Conservation (phyloP, 1,139 yeast species). For the Yamadazyma diospyri region DNA sequence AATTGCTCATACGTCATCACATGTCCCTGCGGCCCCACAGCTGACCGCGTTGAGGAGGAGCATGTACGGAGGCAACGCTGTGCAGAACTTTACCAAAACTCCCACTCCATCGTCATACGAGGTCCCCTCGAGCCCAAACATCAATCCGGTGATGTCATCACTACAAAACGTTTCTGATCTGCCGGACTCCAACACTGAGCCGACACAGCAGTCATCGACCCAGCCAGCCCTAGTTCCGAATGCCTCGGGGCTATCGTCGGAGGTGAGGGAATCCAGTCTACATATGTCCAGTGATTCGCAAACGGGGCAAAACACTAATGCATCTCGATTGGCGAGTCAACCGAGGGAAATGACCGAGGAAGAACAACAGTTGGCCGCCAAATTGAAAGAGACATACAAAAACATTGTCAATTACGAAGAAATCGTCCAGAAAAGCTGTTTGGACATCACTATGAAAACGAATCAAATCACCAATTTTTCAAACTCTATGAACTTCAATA, state of each 20-base stretch:
- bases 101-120: conserved; percentile 45
- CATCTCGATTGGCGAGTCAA: conserved; percentile 3
- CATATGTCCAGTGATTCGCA: neutral
- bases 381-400: conserved; percentile 70
- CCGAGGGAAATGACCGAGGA: conserved; percentile 51
- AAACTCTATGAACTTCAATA: conserved; percentile 13
- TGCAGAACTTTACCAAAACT: conserved; percentile 23
- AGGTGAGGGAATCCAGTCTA: conserved; percentile 3
- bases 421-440: conserved; percentile 64
- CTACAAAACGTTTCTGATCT: conserved; percentile 39
- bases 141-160: conserved; percentile 23
- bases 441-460: conserved; percentile 50
- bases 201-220: neutral
- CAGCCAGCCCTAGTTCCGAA: conserved; percentile 2
- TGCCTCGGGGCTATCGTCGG: conserved; percentile 4
- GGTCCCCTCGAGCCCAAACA: conserved; percentile 41
- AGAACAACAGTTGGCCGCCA: conserved; percentile 67
- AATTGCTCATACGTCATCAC: too few relatives aligned
- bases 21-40: neutral
- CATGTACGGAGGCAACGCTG: conserved; percentile 9
- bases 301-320: neutral
- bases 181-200: conserved; percentile 33
- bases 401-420: conserved; percentile 65
- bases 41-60: neutral
- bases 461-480: conserved; percentile 39